Conservation (phyloP, 495 filamentous ascomycete genomes). For the Penicillium egyptiacum region DNA sequence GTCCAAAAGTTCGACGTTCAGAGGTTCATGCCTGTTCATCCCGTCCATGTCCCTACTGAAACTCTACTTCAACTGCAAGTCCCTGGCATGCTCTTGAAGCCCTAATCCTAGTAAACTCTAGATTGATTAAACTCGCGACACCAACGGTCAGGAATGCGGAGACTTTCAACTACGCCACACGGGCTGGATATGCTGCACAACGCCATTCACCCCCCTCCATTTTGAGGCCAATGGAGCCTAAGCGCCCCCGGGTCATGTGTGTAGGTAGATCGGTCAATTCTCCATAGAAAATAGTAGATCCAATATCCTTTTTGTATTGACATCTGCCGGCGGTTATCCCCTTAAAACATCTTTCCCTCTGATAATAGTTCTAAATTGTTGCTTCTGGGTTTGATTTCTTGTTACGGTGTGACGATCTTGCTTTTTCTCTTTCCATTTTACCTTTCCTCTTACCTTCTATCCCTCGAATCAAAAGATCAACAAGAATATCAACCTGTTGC, state of each 20-base stretch:
- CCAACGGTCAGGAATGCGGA: background rate
- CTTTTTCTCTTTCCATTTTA: constrained; percentile 3
- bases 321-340: background rate
- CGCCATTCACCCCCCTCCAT: background rate
- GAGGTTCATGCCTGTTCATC: background rate
- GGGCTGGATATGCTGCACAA: constrained; percentile 5
- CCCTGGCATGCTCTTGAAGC: background rate
- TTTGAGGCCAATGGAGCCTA: constrained; percentile 26
- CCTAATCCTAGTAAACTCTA: background rate
- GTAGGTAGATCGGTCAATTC: constrained; percentile 21
- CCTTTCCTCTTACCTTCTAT: constrained; percentile 11
- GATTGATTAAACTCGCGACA: background rate
- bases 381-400: background rate
- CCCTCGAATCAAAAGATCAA: background rate
- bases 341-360: constrained; percentile 6
- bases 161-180: constrained; percentile 4
- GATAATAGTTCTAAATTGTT: constrained; percentile 1
- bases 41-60: background rate
- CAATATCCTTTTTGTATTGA: constrained; percentile 3
- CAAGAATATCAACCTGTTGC: background rate
- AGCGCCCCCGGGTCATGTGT: constrained; percentile 45
- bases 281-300: background rate
- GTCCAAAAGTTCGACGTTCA: background rate
- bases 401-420: background rate
- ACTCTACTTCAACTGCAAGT: background rate